Conservation (phyloP, 305 asterid species). For the Fraxinus sp. region DNA sequence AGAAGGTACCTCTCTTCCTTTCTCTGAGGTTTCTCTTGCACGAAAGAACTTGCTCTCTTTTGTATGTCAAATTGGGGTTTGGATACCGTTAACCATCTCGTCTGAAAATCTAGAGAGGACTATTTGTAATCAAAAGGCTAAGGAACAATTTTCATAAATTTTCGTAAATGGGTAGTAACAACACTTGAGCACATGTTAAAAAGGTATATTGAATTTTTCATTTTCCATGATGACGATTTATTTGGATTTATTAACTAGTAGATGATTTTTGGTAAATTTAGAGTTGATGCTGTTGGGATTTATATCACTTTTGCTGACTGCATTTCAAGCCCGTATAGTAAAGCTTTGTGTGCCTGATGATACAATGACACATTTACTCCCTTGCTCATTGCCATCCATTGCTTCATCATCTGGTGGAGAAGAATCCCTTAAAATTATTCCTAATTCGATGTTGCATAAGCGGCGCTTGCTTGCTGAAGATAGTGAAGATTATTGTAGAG, state of each 20-base stretch:
- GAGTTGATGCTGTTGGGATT: conserved; percentile 97
- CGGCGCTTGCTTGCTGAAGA: conserved; percentile 41
- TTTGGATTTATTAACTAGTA: conserved; percentile 23
- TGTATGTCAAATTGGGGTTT: neutral
- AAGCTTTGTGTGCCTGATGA: conserved; percentile 58
- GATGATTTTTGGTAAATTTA: conserved; percentile 35
- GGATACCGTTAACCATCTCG: neutral
- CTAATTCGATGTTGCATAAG: conserved; percentile 23
- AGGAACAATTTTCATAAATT: neutral
- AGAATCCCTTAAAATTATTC: conserved; percentile 31
- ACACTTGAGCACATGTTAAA: neutral
- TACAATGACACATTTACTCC: conserved; percentile 58
- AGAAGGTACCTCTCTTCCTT: conserved; percentile 57
- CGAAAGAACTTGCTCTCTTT: neutral
- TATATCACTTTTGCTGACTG: conserved; percentile 85
- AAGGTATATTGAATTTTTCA: neutral
- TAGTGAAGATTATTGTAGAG: neutral
- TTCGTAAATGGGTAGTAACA: neutral
- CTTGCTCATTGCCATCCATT: conserved; percentile 45
- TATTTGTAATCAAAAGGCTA: neutral
- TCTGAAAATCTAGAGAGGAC: neutral
- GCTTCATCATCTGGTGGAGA: conserved; percentile 31
- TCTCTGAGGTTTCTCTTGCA: neutral
- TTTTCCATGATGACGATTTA: neutral
- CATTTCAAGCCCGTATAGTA: conserved; percentile 61